These are phyloP conservation scores for Hypomontagnella submonticulosa DNA, from an alignment of 495 filamentous ascomycete species.

Conservation along the genomic window DNA sequence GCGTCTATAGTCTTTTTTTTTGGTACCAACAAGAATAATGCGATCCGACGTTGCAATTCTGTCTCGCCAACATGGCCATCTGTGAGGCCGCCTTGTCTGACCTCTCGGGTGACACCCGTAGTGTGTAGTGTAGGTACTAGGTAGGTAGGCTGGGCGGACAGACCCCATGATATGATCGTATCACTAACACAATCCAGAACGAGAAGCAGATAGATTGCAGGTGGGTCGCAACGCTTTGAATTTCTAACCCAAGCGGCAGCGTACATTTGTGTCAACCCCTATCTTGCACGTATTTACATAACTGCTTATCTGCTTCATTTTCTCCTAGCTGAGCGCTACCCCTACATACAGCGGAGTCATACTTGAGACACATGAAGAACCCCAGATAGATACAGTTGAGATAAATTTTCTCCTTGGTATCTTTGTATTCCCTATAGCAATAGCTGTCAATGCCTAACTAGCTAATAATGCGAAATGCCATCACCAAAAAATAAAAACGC, in stretches of 20 bases:
- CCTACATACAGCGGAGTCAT: too few species aligned
- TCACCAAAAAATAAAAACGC: not conserved
- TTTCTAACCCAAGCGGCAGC: not conserved
- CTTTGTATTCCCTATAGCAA: too few species aligned
- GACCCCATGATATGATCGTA: not conserved
- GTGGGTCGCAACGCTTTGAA: not conserved
- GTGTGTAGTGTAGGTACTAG: too few species aligned
- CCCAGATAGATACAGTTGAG: too few species aligned
- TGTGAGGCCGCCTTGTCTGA: not conserved
- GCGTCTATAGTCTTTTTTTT: slow-evolving; percentile 18
- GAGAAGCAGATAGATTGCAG: not conserved
- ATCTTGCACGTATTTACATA: too few species aligned
- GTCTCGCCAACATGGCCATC: not conserved
- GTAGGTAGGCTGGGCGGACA: too few species aligned
- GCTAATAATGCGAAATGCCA: not conserved
- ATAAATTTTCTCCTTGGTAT: too few species aligned
- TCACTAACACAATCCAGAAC: not conserved
- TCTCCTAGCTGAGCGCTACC: too few species aligned
- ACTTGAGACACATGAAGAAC: too few species aligned
- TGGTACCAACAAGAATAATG: slow-evolving; percentile 25
- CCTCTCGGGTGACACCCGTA: not conserved
- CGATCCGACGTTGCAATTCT: slow-evolving; percentile 13
- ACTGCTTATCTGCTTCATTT: too few species aligned
- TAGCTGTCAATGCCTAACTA: too few species aligned
- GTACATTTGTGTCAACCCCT: too few species aligned